These are phyloP conservation scores for Colletotrichum abscissum DNA, from an alignment of 2,329 filamentous ascomycete species.

Conservation along the genomic window DNA sequence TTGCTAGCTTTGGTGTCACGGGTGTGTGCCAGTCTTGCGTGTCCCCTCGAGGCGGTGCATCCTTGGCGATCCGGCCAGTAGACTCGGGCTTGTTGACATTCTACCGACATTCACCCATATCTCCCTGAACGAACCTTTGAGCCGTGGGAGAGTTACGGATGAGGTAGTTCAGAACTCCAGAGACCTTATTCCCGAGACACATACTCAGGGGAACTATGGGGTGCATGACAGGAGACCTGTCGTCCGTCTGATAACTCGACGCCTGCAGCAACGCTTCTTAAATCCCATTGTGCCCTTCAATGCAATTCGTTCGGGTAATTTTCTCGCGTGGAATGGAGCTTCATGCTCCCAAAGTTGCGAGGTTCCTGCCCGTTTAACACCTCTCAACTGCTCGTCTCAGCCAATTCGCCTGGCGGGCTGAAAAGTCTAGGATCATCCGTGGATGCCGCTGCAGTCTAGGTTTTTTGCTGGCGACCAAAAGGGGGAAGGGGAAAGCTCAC, in stretches of 20 bases:
- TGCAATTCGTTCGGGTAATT: conserved; percentile 1
- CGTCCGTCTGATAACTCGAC: conserved; percentile 21
- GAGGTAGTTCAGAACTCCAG: not conserved
- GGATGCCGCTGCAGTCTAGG: not conserved
- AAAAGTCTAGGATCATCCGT: conserved; percentile 26
- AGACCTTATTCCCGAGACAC: not conserved
- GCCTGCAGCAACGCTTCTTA: conserved; percentile 1
- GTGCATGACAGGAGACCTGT: not conserved
- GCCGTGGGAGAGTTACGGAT: too few relatives aligned
- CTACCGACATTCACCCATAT: not conserved
- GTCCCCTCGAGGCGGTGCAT: conserved; percentile 29
- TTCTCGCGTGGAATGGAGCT: not conserved
- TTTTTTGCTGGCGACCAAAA: not conserved
- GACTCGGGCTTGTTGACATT: not conserved
- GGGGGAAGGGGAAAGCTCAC: not conserved
- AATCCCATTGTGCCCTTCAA: not conserved
- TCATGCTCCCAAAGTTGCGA: not conserved
- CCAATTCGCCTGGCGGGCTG: not conserved
- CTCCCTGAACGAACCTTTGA: not conserved
- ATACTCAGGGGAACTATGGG: not conserved
- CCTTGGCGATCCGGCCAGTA: conserved; percentile 19
- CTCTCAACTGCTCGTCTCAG: not conserved
- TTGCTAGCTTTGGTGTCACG: not conserved
- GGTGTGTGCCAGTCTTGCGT: conserved; percentile 29
- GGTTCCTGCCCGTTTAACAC: not conserved